Conservation (phyloP, 2,329 filamentous ascomycete species). For the Colletotrichum incanum region DNA sequence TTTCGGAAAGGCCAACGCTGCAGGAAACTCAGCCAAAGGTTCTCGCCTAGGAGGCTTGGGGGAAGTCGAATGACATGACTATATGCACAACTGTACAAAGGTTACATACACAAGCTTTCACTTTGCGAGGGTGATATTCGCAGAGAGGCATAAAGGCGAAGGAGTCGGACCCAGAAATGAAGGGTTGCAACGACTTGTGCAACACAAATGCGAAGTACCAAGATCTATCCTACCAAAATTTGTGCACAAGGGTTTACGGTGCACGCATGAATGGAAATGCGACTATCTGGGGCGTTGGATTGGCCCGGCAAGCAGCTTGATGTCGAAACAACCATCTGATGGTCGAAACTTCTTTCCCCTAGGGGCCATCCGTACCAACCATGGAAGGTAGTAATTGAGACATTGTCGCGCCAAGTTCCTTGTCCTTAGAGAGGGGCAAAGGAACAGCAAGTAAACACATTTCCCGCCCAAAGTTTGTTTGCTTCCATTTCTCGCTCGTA, state of each 20-base stretch:
- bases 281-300: not conserved
- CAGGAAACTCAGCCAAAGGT: no score
- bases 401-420: not conserved
- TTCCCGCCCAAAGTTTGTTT: not conserved
- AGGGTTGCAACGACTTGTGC: no score
- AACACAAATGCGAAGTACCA: not conserved
- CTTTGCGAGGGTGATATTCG: no score
- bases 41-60: no score
- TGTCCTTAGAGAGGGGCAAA: not conserved
- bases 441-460: not conserved
- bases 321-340: not conserved
- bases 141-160: no score
- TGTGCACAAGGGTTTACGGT: not conserved
- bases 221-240: not conserved
- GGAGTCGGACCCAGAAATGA: no score
- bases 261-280: not conserved
- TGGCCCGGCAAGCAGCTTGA: not conserved
- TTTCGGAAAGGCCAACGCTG: no score
- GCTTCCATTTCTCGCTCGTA: not conserved
- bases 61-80: no score
- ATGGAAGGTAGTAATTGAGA: not conserved
- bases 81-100: no score
- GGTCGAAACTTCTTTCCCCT: not conserved
- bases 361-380: no score
- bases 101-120: no score